These are phyloP conservation scores for Sarocladiaceae sp. DNA, from an alignment of 2,329 filamentous ascomycete genomes.

Conservation along the genomic window DNA sequence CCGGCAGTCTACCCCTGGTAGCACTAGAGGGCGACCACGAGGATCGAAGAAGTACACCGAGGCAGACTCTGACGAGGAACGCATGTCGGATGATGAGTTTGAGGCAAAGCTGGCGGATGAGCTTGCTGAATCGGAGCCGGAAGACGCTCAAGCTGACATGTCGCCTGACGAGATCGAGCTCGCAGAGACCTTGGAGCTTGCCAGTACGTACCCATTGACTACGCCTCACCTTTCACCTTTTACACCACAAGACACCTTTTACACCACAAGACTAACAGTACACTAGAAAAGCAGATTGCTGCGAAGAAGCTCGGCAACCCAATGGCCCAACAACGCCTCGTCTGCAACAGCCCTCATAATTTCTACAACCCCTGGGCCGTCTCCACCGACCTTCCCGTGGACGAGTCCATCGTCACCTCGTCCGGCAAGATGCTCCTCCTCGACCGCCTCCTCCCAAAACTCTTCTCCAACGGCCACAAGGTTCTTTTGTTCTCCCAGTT, in stretches of 20 bases:
- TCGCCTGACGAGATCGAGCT: slow-evolving; percentile 57
- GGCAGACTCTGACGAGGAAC: slow-evolving; percentile 52
- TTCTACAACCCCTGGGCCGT: slow-evolving; percentile 87
- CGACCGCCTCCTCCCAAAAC: slow-evolving; percentile 71
- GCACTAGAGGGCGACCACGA: slow-evolving; percentile 43
- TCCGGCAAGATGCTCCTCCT: slow-evolving; percentile 96
- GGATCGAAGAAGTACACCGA: slow-evolving; percentile 47
- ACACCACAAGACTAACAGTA: accelerated
- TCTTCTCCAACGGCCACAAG: slow-evolving; percentile 75
- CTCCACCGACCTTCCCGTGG: slow-evolving; percentile 52
- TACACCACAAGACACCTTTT: neutral
- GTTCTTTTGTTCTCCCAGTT: slow-evolving; percentile 97
- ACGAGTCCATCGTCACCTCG: slow-evolving; percentile 76
- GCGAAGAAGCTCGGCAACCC: slow-evolving; percentile 91
- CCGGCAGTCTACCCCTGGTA: slow-evolving; percentile 65
- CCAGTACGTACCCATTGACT: slow-evolving; percentile 55
- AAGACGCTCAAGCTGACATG: slow-evolving; percentile 23
- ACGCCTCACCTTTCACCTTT: neutral
- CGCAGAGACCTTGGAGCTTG: slow-evolving; percentile 64
- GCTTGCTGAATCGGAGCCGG: slow-evolving; percentile 35
- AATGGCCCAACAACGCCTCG: slow-evolving; percentile 82
- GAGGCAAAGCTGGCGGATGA: slow-evolving; percentile 69
- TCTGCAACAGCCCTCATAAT: slow-evolving; percentile 91
- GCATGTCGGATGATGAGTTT: slow-evolving; percentile 75
- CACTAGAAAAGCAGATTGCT: slow-evolving; percentile 71